These are phyloP conservation scores for Cicer cuneatum DNA, from an alignment of 306 rosid genomes.

Conservation along the genomic window DNA sequence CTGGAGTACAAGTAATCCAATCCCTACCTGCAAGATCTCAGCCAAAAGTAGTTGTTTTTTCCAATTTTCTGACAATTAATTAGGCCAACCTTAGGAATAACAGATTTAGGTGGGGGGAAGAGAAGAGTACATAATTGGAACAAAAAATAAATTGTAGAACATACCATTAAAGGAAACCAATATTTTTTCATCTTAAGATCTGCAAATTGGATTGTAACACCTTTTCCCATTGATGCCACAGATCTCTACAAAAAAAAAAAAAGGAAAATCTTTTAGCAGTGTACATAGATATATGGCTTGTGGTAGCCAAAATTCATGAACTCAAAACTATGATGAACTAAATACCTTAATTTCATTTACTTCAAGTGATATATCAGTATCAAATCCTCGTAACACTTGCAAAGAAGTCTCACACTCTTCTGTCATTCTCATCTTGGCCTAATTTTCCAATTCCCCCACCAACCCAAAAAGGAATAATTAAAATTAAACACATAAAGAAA, in stretches of 20 bases:
- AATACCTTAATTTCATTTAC: too few relatives aligned
- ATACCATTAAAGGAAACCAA: conserved; percentile 78
- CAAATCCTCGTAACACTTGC: too few relatives aligned
- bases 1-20: conserved; percentile 75
- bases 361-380: too few relatives aligned
- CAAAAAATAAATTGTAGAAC: background rate
- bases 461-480: too few relatives aligned
- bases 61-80: background rate
- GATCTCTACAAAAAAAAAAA: conserved; percentile 54
- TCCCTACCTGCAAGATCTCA: conserved; percentile 65
- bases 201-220: conserved; percentile 63
- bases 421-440: too few relatives aligned
- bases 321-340: too few relatives aligned
- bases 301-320: too few relatives aligned
- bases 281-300: background rate
- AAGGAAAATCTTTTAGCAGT: background rate
- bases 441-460: too few relatives aligned
- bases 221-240: conserved; percentile 58
- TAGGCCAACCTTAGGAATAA: background rate
- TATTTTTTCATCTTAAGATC: conserved; percentile 79
- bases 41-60: conserved; percentile 17
- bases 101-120: too few relatives aligned
- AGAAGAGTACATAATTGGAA: background rate
- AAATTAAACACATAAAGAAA: too few relatives aligned
- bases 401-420: too few relatives aligned